A percentile compares a stretch with the other conserved stretches of the same genome.
Evolutionary conservation across 345 rosid species (phyloP).

Genomic region (Moringa oleifera): DNA sequence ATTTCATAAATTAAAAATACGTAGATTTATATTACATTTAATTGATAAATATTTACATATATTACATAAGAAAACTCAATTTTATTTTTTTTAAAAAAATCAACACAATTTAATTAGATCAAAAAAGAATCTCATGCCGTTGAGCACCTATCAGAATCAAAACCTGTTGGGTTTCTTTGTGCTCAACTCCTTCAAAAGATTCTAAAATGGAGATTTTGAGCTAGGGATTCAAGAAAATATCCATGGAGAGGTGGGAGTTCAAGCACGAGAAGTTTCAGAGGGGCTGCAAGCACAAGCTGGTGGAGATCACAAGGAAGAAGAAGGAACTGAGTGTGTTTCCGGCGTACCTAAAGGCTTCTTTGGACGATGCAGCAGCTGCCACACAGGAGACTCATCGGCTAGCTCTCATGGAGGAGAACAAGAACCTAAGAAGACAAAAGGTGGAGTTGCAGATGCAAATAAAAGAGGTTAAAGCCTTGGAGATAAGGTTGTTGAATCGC

Average conservation of each 20-base stretch:
- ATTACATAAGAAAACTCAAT: no score
- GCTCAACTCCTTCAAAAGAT: no score
- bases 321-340: slow-evolving; percentile 44
- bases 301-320: slow-evolving; percentile 47
- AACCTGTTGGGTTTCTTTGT: no score
- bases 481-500: slow-evolving; percentile 39
- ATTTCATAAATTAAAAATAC: no score
- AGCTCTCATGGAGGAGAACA: slow-evolving; percentile 34
- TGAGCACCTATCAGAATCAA: no score
- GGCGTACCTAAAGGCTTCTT: slow-evolving; percentile 32
- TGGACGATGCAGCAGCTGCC: slow-evolving; percentile 2
- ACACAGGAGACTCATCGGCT: neutral
- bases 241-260: slow-evolving; percentile 52
- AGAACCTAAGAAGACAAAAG: slow-evolving; percentile 34
- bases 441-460: slow-evolving; percentile 39
- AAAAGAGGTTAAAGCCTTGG: slow-evolving; percentile 34
- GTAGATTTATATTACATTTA: no score
- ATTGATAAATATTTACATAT: no score
- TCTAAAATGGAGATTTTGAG: no score
- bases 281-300: slow-evolving; percentile 39
- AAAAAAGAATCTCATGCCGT: no score
- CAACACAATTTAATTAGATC: no score
- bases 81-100: no score
- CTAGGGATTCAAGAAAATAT: slow-evolving; percentile 66
- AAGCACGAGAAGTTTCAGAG: slow-evolving; percentile 49